Conservation (phyloP, 1,139 yeast species). For the Scheffersomyces insectosa region DNA sequence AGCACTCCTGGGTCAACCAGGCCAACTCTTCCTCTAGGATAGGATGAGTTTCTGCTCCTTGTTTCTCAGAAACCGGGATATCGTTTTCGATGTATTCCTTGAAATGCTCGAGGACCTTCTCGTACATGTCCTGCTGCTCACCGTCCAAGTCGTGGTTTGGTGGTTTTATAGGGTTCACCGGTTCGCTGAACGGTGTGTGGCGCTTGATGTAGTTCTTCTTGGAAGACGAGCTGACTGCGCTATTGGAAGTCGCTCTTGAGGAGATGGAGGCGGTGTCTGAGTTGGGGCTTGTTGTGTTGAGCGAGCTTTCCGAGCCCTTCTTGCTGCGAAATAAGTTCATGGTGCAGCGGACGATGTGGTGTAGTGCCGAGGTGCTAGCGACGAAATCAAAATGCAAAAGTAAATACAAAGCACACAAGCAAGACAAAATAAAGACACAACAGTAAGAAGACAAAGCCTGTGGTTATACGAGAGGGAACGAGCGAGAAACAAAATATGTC, state of each 20-base stretch:
- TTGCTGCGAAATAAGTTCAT: constrained; percentile 12
- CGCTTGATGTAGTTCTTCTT: constrained; percentile 29
- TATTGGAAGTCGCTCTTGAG: constrained; percentile 6
- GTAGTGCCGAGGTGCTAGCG: no score
- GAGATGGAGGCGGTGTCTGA: constrained; percentile 2
- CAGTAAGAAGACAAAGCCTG: no score
- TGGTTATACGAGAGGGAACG: no score
- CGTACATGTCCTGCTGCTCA: constrained; percentile 60
- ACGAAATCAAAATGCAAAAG: no score
- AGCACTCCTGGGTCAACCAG: constrained; percentile 90
- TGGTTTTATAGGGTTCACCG: constrained; percentile 34
- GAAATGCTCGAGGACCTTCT: constrained; percentile 60
- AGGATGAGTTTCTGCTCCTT: constrained; percentile 28
- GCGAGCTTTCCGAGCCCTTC: constrained; percentile 4
- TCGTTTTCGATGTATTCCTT: constrained; percentile 32
- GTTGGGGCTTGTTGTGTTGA: not conserved
- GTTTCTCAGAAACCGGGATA: constrained; percentile 24
- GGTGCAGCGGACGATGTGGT: not conserved
- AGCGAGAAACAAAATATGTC: no score
- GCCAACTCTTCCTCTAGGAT: constrained; percentile 68
- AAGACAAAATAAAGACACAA: no score
- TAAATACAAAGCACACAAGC: no score
- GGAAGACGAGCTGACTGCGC: constrained; percentile 2
- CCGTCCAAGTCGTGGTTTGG: constrained; percentile 32
- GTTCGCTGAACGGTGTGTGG: constrained; percentile 42